Conservation (phyloP, 2,329 filamentous ascomycete species). For the Colletotrichum paranaense region DNA sequence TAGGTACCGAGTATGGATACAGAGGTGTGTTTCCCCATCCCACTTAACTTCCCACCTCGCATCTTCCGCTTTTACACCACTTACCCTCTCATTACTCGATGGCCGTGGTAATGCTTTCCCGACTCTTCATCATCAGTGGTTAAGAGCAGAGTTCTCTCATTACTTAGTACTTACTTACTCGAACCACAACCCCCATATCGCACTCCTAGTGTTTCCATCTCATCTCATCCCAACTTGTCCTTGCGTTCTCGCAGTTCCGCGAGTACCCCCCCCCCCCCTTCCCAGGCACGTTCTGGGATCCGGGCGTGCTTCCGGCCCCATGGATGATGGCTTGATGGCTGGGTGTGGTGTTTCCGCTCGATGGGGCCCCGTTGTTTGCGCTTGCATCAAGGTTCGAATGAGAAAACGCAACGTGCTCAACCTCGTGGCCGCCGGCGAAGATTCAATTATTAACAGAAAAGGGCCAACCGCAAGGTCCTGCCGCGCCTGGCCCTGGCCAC, state of each 20-base stretch:
- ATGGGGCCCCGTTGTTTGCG: conserved; percentile 25
- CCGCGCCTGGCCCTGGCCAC: conserved; percentile 28
- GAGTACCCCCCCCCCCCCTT: no score
- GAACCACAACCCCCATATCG: background rate
- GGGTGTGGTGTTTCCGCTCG: conserved; percentile 27
- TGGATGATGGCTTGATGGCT: conserved; percentile 13
- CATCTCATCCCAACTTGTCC: background rate
- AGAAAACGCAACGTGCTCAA: conserved; percentile 30
- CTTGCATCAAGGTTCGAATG: conserved; percentile 30
- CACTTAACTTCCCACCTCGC: background rate
- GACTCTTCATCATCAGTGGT: background rate
- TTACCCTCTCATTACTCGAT: conserved; percentile 1
- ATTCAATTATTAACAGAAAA: conserved; percentile 37
- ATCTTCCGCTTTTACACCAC: background rate
- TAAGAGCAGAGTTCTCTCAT: background rate
- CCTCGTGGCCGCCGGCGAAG: conserved; percentile 31
- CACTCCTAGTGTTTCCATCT: background rate
- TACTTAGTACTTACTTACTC: background rate
- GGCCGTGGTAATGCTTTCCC: background rate
- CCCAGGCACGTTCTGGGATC: background rate
- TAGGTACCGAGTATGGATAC: background rate
- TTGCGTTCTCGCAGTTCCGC: no score
- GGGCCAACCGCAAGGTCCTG: conserved; percentile 5
- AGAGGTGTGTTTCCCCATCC: background rate
- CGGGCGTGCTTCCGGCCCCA: conserved; percentile 19